Evolutionary conservation across 805 yeast species (phyloP).

Genomic region (Candida ponderosae): DNA sequence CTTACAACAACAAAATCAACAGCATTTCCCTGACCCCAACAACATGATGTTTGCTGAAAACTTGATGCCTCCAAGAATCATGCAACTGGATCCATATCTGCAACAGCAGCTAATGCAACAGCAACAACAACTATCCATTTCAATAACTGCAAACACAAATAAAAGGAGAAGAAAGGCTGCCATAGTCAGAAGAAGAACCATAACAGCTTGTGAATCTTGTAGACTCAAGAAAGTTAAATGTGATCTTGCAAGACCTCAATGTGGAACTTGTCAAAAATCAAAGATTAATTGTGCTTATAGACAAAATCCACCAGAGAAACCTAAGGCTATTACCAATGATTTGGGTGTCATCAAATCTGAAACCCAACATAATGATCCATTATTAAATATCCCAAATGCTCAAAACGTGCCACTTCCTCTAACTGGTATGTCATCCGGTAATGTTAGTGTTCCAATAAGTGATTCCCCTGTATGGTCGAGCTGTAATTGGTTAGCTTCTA

Average conservation of each 20-base stretch:
- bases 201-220: slow-evolving; percentile 33
- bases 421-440: too few relatives aligned
- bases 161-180: slow-evolving; percentile 1
- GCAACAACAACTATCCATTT: background rate
- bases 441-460: too few relatives aligned
- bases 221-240: slow-evolving; percentile 39
- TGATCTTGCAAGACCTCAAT: slow-evolving; percentile 35
- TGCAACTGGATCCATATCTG: background rate
- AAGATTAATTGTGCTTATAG: slow-evolving; percentile 12
- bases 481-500: slow-evolving; percentile 12
- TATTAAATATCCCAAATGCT: too few relatives aligned
- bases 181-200: slow-evolving; percentile 8
- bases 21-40: background rate
- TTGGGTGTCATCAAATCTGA: background rate
- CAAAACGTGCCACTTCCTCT: too few relatives aligned
- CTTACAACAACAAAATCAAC: background rate
- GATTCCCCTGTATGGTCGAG: slow-evolving; percentile 15
- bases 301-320: background rate
- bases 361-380: background rate
- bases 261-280: slow-evolving; percentile 31
- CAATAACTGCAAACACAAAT: background rate
- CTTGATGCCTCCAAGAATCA: background rate
- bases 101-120: background rate
- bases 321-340: too few relatives aligned
- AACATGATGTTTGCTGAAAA: background rate